Base-by-base conservation (phyloP, 2,329 filamentous ascomycete genomes). In the Biscogniauxia sp. region DNA sequence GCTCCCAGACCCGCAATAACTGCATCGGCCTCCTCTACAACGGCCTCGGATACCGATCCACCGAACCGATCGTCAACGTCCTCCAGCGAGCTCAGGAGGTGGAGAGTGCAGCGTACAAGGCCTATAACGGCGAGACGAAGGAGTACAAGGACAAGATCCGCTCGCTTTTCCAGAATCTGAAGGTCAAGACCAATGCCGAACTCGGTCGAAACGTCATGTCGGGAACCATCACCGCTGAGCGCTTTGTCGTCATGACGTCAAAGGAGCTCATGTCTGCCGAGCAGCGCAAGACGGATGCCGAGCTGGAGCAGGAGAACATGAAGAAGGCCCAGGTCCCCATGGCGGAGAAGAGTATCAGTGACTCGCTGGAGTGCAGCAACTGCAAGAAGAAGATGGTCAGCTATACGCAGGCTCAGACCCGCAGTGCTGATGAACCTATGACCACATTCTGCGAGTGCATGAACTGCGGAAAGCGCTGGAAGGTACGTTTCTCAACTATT, bases 321-420 rank as follows among this genome's bases (percentile, higher is more conserved):
- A 93, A 93, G 80, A 92, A 94, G 77, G 92, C 95, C 1, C 96
- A 98, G 88, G 93, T 96, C 11, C 91, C 94, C 60, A 90, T 93
- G 82, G 90, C 88, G 19, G 90, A 97, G 78, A 95, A 93, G 83
- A 93, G 90, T 73, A 92, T 97, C 78, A 93, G 89, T 74, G 89
- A 90, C 74, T 91, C 89, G 60, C 83, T 98, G 72, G 89, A 92
- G 77, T 99, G 95, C 79, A 87, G 92, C 72, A 93, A 93, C 77
- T 99, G 95, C 79, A 91, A 91, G 70, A 84, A 96, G 84, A 93
- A 91, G 82, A 93, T 92, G 82, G 95, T 98, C 73, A 93, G 90
- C 77, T 99, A 99, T 78, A 92, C 87, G 54, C 95, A 99, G 79
- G 95, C 95, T 4, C 95, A 99, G 82, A 99, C 95, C 17, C 85